Evolutionary conservation across 805 yeast species (phyloP), one percentile per base, ranked within the genome.

Genomic region (Myxozyma lipomycoides): DNA sequence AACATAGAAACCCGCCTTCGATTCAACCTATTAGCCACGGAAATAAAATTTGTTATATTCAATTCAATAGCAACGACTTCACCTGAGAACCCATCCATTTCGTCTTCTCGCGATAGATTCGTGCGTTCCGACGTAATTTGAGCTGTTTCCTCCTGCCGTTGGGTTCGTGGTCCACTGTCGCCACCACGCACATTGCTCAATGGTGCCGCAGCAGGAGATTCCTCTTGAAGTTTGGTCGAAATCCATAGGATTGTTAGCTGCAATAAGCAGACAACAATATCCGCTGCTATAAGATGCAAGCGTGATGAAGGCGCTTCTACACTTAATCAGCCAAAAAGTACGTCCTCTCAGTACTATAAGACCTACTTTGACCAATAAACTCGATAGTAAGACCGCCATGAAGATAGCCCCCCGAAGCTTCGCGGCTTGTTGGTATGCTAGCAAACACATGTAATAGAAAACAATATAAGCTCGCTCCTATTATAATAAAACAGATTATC

Each of bases 341-440:
- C n/a, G 17, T n/a, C 36, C 18, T 4, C n/a, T n/a, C 28, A 9
- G 10, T 6, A n/a, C 28, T 10, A 23, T 10, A 22, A 4, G 12
- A 46, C 57, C 15, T 35, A 52, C 57, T 45, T 25, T 57, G 60
- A 2, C 61, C 61, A 12, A 57, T 40, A 30, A 57, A 57, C 38
- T 57, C 55, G 35, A 55, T 55, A 15, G 61, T 55, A 18, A 55
- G 45, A 3, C 59, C 57, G 30, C 61, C 61, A 36, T 55, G 59
- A 5, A 57, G 19, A 35, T 55, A 57, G 17, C 61, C 61, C 4
- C 36, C 50, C 23, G 38, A 46, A 2, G 57, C 49, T 37, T 57
- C 61, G 17, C 53, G 19, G 26, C 57, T 43, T 7, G 41, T 46
- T 4, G 61, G 61, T 18, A 48, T 45, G 5, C 40, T 36, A 3